Evolutionary conservation across 2,329 filamentous ascomycete genomes (phyloP), one percentile per base, ranked within the genome.

Genomic region (Chrysoporthe deuterocubensis): DNA sequence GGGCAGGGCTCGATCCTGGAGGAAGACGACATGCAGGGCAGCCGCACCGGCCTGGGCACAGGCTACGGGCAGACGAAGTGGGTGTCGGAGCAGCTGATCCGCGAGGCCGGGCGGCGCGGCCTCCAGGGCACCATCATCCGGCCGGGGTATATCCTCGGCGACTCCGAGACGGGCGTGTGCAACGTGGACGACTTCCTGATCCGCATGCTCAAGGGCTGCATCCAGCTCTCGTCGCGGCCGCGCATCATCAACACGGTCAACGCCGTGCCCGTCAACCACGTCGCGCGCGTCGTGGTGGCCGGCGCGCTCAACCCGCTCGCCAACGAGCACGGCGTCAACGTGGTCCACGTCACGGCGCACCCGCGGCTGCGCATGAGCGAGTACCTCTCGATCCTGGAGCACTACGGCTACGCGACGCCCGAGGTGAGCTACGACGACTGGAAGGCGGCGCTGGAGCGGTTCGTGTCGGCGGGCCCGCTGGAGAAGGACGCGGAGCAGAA

Each of bases 61-160:
- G 94, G 95, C 5, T 97, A 97, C 74, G 94, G 95, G 2, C 94
- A 97, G 78, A 89, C 88, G 71, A 97, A 98, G 81, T 97, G 94
- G 94, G 92, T 87, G 6, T 85, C 87, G 13, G 87, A 90, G 73
- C 81, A 87, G 62, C 84, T 97, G 60, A 87, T 94, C 32, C 87
- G 92, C 34, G 91, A 93, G 77, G 94, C 95, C 37, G 93, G 94
- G 62, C 83, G 83, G 67, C 87, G 92, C 66, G 94, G 95, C 14
- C 86, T 97, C 1, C 82, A 81, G 18, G 94, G 93, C 18, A 86
- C 90, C 32, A 87, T 97, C 54, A 83, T 97, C 61, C 89, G 95
- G 14, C 91, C 95, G 3, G 94, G 95, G 42, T 97, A 97, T 77
- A 89, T 97, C 48, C 84, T 91, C 4, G 95, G 94, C 34, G 89